Evolutionary conservation across 768 basidiomycete species (phyloP), one percentile per base, ranked within the genome.

Genomic region (Boletus vermiculosoides): DNA sequence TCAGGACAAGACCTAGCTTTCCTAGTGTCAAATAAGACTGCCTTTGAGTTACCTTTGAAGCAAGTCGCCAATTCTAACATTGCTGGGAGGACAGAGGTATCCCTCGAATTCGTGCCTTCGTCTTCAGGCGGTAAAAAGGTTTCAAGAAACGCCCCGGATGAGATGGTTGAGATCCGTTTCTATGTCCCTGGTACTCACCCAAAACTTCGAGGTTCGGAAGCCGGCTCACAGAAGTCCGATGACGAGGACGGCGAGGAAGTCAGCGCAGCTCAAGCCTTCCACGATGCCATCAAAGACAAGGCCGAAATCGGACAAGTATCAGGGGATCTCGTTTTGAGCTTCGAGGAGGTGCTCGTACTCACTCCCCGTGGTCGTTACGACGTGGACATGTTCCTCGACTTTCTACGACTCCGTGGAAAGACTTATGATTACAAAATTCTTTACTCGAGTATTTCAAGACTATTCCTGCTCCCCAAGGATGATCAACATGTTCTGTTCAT

Each of bases 381-480:
- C 66, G 88, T 99, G 75, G 97, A 98, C 75, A 94, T 99, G 90
- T 98, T 92, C 79, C 86, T 86, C 25, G 91, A 92, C 52, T 98
- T 94, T 77, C 73, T 99, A 68, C 87, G 97, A 42, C 76, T 98
- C 33, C 88, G 94, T n/a, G 97, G 97, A 51, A 97, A 98, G 76
- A 98, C 95, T 2, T 98, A 98, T 74, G 97, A 99, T 73, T 99
- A 99, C 81, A 94, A 98, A 75, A 92, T 99, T 56, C 79, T 92
- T 23, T 97, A 95, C 74, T 80, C 83, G 37, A 90, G 88, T 60
- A 92, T 99, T 63, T 86, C 90, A 23, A 82, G 84, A 56, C 76
- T 98, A 10, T 99, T 98, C 80, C 78, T 98, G 23, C 79, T 99
- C 5, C 97, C 97, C 16, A 96, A 97, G 69, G 97, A 99, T 66